phyloP scores from a whole-genome alignment of 257 asterid species.

The Plantago elongata region DNA sequence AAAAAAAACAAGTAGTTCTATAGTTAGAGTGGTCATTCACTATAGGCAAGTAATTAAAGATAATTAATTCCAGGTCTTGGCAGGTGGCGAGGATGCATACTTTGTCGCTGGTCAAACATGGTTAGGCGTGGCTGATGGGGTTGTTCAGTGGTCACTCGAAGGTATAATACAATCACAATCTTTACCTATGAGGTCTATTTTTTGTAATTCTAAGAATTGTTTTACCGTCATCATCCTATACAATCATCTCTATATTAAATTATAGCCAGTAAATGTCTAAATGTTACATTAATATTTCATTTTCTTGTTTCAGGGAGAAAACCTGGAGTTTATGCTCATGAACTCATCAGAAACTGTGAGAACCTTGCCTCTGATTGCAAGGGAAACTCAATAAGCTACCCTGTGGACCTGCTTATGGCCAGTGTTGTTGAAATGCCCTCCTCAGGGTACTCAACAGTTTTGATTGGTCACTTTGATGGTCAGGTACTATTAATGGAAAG shows the following conservation, averaged over 20 bases:
- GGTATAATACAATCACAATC: constrained; percentile 35
- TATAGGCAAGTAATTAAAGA: constrained; percentile 45
- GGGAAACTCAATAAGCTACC: constrained; percentile 28
- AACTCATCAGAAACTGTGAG: constrained; percentile 55
- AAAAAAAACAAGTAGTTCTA: not conserved
- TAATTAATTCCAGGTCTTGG: constrained; percentile 79
- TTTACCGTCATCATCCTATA: not conserved
- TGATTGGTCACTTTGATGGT: constrained; percentile 65
- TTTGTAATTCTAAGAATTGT: not conserved
- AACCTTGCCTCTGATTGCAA: constrained; percentile 35
- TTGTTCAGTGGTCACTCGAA: constrained; percentile 73
- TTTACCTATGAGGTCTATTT: not conserved
- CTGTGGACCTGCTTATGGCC: constrained; percentile 50
- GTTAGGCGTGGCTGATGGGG: constrained; percentile 94
- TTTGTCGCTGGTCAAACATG: constrained; percentile 61
- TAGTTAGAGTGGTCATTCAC: constrained; percentile 2
- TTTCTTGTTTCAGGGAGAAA: constrained; percentile 40
- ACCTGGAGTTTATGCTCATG: constrained; percentile 69
- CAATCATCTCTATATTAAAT: not conserved
- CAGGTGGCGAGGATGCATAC: constrained; percentile 98
- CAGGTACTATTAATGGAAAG: constrained; percentile 42
- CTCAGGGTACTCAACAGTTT: constrained; percentile 66
- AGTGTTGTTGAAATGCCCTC: constrained; percentile 45
- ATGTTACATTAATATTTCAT: not conserved
- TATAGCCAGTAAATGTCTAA: not conserved